Conservation (phyloP, 768 basidiomycete genomes). For the Lactifluus piperatus region DNA sequence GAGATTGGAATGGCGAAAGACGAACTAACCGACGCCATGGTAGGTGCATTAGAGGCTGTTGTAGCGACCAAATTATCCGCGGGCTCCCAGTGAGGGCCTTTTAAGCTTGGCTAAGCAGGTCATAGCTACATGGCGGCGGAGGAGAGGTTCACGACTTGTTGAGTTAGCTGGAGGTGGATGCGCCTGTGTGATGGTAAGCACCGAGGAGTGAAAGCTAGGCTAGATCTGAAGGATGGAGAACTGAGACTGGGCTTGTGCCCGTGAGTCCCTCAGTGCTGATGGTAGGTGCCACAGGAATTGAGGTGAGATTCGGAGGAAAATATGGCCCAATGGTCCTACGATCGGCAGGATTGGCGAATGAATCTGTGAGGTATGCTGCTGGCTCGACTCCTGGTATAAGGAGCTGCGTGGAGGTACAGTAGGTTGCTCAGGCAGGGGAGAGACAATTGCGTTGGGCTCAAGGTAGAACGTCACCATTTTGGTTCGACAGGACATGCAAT, state of each 20-base stretch:
- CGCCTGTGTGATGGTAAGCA: slow-evolving; percentile 73
- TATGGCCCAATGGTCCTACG: slow-evolving; percentile 68
- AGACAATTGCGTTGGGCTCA: slow-evolving; percentile 27
- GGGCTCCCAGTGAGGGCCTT: slow-evolving; percentile 55
- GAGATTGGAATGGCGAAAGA: slow-evolving; percentile 50
- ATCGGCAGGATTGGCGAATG: slow-evolving; percentile 46
- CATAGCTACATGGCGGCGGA: slow-evolving; percentile 71
- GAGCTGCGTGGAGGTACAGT: slow-evolving; percentile 29
- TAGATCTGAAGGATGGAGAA: slow-evolving; percentile 48
- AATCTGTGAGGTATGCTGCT: slow-evolving; percentile 33
- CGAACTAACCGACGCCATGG: slow-evolving; percentile 54
- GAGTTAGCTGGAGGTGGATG: slow-evolving; percentile 49
- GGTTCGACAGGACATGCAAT: too few relatives aligned
- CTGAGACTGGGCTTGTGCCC: slow-evolving; percentile 21
- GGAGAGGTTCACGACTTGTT: slow-evolving; percentile 44
- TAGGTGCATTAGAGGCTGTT: slow-evolving; percentile 50
- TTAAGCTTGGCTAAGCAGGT: slow-evolving; percentile 50
- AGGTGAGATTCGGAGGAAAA: slow-evolving; percentile 58
- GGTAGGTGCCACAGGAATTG: slow-evolving; percentile 63
- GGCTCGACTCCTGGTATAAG: slow-evolving; percentile 30
- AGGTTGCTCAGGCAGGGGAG: slow-evolving; percentile 31
- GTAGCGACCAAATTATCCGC: slow-evolving; percentile 51
- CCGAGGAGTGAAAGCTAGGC: slow-evolving; percentile 52
- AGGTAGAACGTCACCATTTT: too few relatives aligned
- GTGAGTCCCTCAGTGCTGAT: slow-evolving; percentile 18